Evolutionary conservation across 164 flowering plant species (phyloP).

Genomic region (Kalanchoe fedtschenkoi): DNA sequence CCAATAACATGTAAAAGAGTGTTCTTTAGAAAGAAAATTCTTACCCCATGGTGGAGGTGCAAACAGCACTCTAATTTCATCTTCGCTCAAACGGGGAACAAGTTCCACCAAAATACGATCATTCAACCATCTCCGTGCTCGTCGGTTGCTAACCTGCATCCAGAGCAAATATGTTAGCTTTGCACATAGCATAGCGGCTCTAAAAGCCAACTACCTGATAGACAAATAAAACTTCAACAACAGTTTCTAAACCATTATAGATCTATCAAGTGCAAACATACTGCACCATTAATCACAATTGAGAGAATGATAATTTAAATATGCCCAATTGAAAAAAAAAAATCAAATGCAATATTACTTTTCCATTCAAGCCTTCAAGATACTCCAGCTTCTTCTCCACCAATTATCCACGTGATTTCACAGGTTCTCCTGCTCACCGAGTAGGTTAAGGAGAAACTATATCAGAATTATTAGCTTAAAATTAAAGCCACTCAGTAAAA

Average conservation of each 20-base stretch:
- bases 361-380: not conserved
- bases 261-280: too few species aligned
- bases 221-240: not conserved
- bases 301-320: not conserved
- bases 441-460: not conserved
- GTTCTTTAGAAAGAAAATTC: not conserved
- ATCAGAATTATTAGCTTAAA: not conserved
- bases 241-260: not conserved
- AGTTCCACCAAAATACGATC: conserved; percentile 91
- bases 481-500: not conserved
- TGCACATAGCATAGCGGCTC: not conserved
- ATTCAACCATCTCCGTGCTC: conserved; percentile 81
- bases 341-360: not conserved
- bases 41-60: conserved; percentile 99
- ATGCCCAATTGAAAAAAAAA: too few species aligned
- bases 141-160: conserved; percentile 78
- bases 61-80: conserved; percentile 90
- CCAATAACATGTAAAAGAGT: not conserved
- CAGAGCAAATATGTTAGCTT: not conserved
- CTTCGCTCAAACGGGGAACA: conserved; percentile 76
- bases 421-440: not conserved
- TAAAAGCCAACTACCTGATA: not conserved
- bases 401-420: not conserved
- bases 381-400: not conserved
- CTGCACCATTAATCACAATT: not conserved